Conservation (phyloP, 2,329 filamentous ascomycete species). For the Aspergillus fumigatiaffinis region DNA sequence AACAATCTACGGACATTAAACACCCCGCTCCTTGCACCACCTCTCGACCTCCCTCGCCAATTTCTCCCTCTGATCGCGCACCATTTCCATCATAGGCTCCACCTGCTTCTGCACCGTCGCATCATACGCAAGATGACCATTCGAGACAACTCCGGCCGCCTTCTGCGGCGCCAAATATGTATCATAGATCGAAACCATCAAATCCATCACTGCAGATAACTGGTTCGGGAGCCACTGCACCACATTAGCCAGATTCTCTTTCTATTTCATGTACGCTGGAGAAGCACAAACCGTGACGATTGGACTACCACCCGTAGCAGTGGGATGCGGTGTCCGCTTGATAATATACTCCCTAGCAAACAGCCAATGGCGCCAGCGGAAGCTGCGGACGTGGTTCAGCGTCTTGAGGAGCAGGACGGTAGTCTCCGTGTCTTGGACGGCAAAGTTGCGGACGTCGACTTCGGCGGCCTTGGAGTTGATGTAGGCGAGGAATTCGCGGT, state of each 20-base stretch:
- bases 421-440: conserved; percentile 37
- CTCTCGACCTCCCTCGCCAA: conserved; percentile 40
- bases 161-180: conserved; percentile 34
- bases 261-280: background rate
- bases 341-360: conserved; percentile 49
- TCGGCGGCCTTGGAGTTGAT: conserved; percentile 56
- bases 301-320: conserved; percentile 47
- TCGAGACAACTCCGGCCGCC: conserved; percentile 15
- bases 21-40: conserved; percentile 45
- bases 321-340: conserved; percentile 42
- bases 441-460: conserved; percentile 37
- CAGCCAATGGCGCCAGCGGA: conserved; percentile 49
- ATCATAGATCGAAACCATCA: conserved; percentile 46
- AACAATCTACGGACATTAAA: conserved; percentile 17
- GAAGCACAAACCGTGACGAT: conserved; percentile 41
- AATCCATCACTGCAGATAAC: conserved; percentile 46
- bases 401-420: conserved; percentile 43
- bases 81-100: conserved; percentile 36
- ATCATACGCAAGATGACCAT: conserved; percentile 21
- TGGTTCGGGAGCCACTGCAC: conserved; percentile 47
- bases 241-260: background rate
- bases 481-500: conserved; percentile 76
- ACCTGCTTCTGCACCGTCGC: conserved; percentile 32
- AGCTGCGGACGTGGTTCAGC: conserved; percentile 46
- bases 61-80: conserved; percentile 31